These are phyloP conservation scores for Nannochloris sp. DNA, from an alignment of 139 green algal species.

Conservation along the genomic window DNA sequence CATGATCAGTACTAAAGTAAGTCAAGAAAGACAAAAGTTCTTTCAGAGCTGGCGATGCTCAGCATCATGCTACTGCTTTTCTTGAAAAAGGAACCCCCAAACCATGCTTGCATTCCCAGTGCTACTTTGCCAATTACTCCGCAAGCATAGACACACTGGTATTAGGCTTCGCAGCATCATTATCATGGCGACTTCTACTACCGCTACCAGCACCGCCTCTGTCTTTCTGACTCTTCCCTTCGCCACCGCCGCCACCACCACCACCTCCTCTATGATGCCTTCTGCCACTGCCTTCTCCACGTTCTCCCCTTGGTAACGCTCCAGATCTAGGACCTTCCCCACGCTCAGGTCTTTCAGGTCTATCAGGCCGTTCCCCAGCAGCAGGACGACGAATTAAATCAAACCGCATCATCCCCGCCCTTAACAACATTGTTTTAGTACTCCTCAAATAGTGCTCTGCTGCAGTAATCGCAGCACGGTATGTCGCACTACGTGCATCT, in stretches of 20 bases:
- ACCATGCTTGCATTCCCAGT: neutral
- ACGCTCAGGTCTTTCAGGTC: neutral
- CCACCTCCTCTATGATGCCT: neutral
- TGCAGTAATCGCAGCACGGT: constrained; percentile 41
- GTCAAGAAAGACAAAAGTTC: no score
- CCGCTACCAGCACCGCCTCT: neutral
- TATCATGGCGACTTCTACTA: neutral
- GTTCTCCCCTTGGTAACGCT: neutral
- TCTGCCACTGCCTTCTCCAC: neutral
- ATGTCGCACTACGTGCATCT: constrained; percentile 67
- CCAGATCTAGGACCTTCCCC: neutral
- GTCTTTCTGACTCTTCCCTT: neutral
- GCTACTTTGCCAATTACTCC: neutral
- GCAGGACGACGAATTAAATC: constrained; percentile 55
- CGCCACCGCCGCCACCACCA: neutral
- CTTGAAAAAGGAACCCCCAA: neutral
- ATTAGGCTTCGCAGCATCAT: neutral
- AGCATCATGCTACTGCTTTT: no score
- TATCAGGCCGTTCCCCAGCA: neutral
- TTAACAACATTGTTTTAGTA: constrained; percentile 63
- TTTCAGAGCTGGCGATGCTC: no score
- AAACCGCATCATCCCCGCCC: constrained; percentile 67
- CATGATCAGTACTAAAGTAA: no score
- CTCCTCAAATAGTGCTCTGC: constrained; percentile 64
- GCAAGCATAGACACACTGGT: neutral